Evolutionary conservation across 257 asterid species (phyloP), one percentile per base, ranked within the genome.

Genomic region (Oldenlandia corymbosa): DNA sequence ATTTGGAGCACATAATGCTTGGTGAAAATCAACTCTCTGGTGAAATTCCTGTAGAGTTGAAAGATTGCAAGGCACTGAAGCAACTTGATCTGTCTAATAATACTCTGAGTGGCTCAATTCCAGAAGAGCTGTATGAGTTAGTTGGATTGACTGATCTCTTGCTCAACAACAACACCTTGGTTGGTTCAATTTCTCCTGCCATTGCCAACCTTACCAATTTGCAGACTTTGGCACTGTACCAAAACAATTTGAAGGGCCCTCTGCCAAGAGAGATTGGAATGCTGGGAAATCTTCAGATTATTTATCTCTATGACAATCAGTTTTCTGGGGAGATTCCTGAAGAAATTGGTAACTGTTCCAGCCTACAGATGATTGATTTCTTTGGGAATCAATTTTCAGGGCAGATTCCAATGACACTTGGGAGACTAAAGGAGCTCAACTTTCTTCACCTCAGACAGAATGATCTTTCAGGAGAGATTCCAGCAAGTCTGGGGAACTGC

Each of bases 61-160:
- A 57, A 14, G 78, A 76, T 21, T 91, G 98, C 76, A 43, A 28
- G 39, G 73, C 87, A 30, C 74, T 91, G 1, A 64, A 71, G 78
- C 90, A 72, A 73, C 94, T 91, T 4, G 98, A 91, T 72, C 72
- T 91, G 87, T 88, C 96, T 9, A 91, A 86, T 13, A 91, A 88
- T 28, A 84, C 92, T 8, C 88, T 91, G 51, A 56, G 54, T 28
- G 95, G 98, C 4, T 27, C 60, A 43, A 81, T 91, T 18, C 98
- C 98, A 0, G 0, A n/a, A 1, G 94, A 85, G 85, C 62, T 91
- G n/a, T 88, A 80, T 39, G 82, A 78, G 74, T 54, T 86, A 85
- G 46, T 56, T 39, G 83, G 62, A 31, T 68, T 88, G 52, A 88
- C 96, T 14, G 92, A 86, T 76, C 80, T 91, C 66, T 24, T 84